These are phyloP conservation scores for Penicillium taxi DNA, from an alignment of 495 filamentous ascomycete species.

Conservation along the genomic window DNA sequence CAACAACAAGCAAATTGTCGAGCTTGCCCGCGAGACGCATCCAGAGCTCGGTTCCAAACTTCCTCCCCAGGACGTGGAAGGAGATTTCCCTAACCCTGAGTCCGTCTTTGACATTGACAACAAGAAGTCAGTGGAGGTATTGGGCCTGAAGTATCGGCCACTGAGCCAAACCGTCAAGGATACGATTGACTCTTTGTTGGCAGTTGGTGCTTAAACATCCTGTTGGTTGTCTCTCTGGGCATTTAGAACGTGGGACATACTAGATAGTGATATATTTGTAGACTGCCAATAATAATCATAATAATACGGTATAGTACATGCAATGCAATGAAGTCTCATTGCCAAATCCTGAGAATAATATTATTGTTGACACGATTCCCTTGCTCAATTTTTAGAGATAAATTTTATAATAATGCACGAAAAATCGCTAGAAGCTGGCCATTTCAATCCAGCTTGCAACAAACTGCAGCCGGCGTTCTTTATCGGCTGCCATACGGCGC, in stretches of 20 bases:
- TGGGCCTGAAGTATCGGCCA: conserved; percentile 50
- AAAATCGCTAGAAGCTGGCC: conserved; percentile 57
- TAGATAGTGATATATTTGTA: no score
- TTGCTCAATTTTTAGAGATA: no score
- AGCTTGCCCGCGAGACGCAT: conserved; percentile 56
- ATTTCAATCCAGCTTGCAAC: conserved; percentile 82
- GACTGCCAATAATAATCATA: no score
- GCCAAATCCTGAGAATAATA: no score
- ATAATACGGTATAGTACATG: no score
- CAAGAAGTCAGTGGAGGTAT: conserved; percentile 43
- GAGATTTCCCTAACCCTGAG: conserved; percentile 32
- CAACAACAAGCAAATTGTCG: conserved; percentile 55
- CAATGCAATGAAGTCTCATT: no score
- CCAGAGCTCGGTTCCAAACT: conserved; percentile 56
- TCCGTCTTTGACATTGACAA: conserved; percentile 47
- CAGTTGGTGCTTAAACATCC: conserved; percentile 32
- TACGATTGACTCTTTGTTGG: conserved; percentile 45
- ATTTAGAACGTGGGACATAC: no score
- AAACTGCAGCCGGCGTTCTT: conserved; percentile 61
- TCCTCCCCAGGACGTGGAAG: conserved; percentile 40
- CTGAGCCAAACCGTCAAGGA: conserved; percentile 52
- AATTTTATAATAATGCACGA: no score
- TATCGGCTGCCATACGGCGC: conserved; percentile 54
- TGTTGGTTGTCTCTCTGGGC: no score
- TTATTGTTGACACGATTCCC: no score